Percentiles rank a stretch among this genome's conserved stretches.
Evolutionary conservation across 2,329 filamentous ascomycete species (phyloP).

Genomic region (Cytospora leucostoma): DNA sequence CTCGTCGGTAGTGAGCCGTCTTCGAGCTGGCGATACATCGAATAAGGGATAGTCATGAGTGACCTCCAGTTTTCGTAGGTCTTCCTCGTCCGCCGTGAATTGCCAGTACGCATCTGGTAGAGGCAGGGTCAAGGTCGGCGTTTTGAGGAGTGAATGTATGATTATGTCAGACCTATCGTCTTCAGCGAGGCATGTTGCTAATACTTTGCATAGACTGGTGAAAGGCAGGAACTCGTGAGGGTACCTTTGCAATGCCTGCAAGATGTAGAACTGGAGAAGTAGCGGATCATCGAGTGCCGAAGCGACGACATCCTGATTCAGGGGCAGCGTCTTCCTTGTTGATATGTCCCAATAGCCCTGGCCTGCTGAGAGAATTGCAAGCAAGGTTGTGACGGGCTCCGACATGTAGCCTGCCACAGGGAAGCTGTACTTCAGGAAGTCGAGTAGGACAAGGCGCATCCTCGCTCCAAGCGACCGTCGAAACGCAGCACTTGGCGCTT

Average conservation of each 20-base stretch:
- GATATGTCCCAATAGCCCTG: conserved; percentile 56
- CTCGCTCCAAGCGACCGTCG: conserved; percentile 60
- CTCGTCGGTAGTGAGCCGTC: conserved; percentile 48
- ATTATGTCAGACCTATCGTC: conserved; percentile 41
- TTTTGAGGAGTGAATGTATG: conserved; percentile 65
- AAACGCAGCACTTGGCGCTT: conserved; percentile 49
- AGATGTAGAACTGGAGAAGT: conserved; percentile 62
- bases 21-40: conserved; percentile 47
- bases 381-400: conserved; percentile 66
- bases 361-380: conserved; percentile 63
- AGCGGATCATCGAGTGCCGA: conserved; percentile 55
- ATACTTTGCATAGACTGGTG: conserved; percentile 66
- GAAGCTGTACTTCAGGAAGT: conserved; percentile 68
- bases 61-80: conserved; percentile 76
- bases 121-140: conserved; percentile 74
- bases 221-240: conserved; percentile 85
- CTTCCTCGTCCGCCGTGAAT: conserved; percentile 81
- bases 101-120: conserved; percentile 73
- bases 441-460: conserved; percentile 65
- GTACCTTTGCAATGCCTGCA: conserved; percentile 73
- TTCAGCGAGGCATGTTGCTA: conserved; percentile 54
- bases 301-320: conserved; percentile 39
- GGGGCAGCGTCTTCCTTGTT: conserved; percentile 42
- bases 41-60: conserved; percentile 66
- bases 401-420: conserved; percentile 70